Conservation (phyloP, 768 basidiomycete species). For the Cantharellus anzutake region DNA sequence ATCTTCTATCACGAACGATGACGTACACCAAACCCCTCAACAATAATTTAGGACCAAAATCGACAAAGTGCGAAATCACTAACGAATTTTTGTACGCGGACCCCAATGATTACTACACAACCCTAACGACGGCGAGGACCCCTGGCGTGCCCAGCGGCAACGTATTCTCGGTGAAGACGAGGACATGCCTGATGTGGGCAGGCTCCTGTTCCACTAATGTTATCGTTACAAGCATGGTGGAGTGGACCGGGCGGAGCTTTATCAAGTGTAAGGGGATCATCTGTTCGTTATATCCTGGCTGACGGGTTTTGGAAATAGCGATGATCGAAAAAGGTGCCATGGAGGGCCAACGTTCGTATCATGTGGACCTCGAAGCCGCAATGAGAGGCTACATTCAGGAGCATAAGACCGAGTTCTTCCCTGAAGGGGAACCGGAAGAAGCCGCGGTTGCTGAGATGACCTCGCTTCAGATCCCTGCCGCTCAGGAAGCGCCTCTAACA, state of each 20-base stretch:
- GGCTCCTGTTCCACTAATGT: conserved; percentile 56
- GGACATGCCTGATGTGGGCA: conserved; percentile 92
- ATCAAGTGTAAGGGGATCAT: conserved; percentile 51
- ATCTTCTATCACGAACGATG: conserved; percentile 70
- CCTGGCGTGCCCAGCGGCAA: conserved; percentile 92
- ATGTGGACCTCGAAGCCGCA: conserved; percentile 58
- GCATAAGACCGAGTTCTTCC: conserved; percentile 78
- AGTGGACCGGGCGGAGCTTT: conserved; percentile 94
- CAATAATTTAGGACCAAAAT: conserved; percentile 77
- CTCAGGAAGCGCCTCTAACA: neutral
- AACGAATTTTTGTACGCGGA: conserved; percentile 71
- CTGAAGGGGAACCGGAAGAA: conserved; percentile 40
- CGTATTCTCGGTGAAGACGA: conserved; percentile 84
- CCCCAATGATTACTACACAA: conserved; percentile 65
- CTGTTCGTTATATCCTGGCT: neutral
- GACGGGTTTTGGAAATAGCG: conserved; percentile 26
- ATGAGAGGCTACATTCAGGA: conserved; percentile 82
- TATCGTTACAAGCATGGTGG: conserved; percentile 75
- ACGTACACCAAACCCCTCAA: conserved; percentile 90
- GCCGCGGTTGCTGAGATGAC: conserved; percentile 17
- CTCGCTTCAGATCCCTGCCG: neutral
- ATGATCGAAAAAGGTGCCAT: conserved; percentile 85
- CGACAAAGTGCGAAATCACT: conserved; percentile 86
- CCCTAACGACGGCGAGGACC: conserved; percentile 75
- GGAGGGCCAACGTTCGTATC: conserved; percentile 81